A percentile compares a stretch with the other conserved stretches of the same genome.
phyloP scores from a whole-genome alignment of 78 protist genomes.

The Dictyostelium brefeldianum region DNA sequence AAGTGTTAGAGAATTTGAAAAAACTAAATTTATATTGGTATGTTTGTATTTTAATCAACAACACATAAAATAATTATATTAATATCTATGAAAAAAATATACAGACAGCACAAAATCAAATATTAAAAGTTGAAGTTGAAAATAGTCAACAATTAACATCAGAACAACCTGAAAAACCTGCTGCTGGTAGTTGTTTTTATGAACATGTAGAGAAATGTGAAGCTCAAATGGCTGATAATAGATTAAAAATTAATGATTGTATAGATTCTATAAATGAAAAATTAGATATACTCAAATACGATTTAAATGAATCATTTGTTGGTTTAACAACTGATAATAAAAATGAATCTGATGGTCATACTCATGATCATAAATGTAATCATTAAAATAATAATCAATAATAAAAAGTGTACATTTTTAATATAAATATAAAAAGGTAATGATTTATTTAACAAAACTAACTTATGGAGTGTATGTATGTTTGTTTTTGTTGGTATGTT shows the following conservation, averaged over 20 bases:
- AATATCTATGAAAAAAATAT: background rate
- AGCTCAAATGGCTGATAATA: slow-evolving; percentile 9
- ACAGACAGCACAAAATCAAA: slow-evolving; percentile 64
- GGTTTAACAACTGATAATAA: background rate
- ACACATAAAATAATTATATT: background rate
- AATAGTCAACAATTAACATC: slow-evolving; percentile 30
- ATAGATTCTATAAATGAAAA: slow-evolving; percentile 32
- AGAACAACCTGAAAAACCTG: background rate
- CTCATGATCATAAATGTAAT: background rate
- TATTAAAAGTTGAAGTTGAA: slow-evolving; percentile 50
- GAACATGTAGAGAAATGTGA: slow-evolving; percentile 68
- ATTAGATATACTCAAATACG: slow-evolving; percentile 58
- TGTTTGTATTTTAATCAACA: background rate
- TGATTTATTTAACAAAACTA: too few species aligned
- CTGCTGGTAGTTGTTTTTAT: slow-evolving; percentile 37
- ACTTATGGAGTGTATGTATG: too few species aligned
- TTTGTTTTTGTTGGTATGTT: too few species aligned
- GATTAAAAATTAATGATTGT: background rate
- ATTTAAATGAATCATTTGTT: slow-evolving; percentile 19
- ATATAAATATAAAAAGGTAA: too few species aligned
- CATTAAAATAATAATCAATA: background rate
- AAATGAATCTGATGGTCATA: background rate
- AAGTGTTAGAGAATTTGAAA: slow-evolving; percentile 48
- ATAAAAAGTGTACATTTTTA: too few species aligned
- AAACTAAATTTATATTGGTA: slow-evolving; percentile 53